phyloP scores from a whole-genome alignment of 176 grass and related monocot genomes.

The Oryza brachyantha region DNA sequence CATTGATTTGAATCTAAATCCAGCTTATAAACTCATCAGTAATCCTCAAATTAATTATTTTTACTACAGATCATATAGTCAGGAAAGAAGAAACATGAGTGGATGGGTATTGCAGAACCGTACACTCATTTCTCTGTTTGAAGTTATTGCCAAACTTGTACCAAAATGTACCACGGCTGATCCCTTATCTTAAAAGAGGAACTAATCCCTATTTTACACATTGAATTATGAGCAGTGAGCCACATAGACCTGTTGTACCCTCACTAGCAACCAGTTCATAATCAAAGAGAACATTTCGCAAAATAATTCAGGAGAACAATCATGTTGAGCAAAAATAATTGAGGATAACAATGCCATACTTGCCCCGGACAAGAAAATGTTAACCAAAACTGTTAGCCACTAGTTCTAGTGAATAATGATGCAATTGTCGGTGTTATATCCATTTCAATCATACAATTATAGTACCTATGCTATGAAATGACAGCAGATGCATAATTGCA shows the following conservation, averaged over 20 bases:
- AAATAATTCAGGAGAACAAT: neutral
- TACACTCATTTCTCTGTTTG: neutral
- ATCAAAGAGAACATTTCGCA: neutral
- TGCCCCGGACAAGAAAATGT: neutral
- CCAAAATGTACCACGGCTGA: neutral
- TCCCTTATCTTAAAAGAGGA: neutral
- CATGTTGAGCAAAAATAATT: neutral
- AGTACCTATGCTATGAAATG: neutral
- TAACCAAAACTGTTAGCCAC: neutral
- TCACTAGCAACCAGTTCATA: neutral
- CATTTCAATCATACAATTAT: neutral
- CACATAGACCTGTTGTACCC: neutral
- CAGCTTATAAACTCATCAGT: neutral
- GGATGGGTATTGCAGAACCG: slow-evolving; percentile 2
- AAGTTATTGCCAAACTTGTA: neutral
- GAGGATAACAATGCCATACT: neutral
- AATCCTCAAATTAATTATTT: neutral
- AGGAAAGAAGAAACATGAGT: neutral
- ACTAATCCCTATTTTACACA: slow-evolving; percentile 10
- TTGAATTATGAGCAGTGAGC: slow-evolving; percentile 10
- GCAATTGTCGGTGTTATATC: neutral
- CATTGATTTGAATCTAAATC: neutral
- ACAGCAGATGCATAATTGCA: neutral
- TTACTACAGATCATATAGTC: neutral
- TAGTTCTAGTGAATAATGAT: neutral